Percentiles rank a stretch among this genome's conserved stretches.
phyloP scores from a whole-genome alignment of 495 filamentous ascomycete species.

The Mytilinidion resinicola region DNA sequence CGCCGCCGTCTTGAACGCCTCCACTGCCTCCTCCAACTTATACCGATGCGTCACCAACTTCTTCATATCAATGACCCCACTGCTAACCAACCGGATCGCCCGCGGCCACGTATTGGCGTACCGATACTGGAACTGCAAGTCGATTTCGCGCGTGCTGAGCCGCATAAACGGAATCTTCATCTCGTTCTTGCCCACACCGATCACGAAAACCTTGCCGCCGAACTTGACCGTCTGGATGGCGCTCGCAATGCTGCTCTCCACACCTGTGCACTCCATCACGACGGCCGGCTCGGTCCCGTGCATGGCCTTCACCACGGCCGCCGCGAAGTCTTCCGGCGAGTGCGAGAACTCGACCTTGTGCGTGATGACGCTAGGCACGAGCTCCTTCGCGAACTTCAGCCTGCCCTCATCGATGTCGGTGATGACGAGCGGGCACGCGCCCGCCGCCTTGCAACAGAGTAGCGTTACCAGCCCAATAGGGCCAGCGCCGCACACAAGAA shows the following conservation, averaged over 20 bases:
- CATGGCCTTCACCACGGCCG: conserved; percentile 56
- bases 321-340: conserved; percentile 63
- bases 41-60: conserved; percentile 85
- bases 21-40: conserved; percentile 73
- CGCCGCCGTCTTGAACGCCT: conserved; percentile 81
- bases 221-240: conserved; percentile 87
- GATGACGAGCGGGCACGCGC: conserved; percentile 79
- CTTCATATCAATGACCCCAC: conserved; percentile 70
- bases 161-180: conserved; percentile 93
- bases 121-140: conserved; percentile 91
- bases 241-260: conserved; percentile 78
- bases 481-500: conserved; percentile 81
- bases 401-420: conserved; percentile 87
- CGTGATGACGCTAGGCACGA: conserved; percentile 66
- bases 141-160: conserved; percentile 81
- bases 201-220: conserved; percentile 88
- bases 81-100: conserved; percentile 80
- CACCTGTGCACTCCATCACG: conserved; percentile 83
- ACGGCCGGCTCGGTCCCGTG: conserved; percentile 69
- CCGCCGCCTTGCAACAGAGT: conserved; percentile 73
- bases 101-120: conserved; percentile 94
- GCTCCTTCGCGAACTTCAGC: conserved; percentile 70
- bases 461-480: conserved; percentile 85
- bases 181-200: conserved; percentile 89
- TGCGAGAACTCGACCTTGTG: conserved; percentile 65